Conservation (phyloP, 179 eudicot genomes). For the Vitellaria paradoxa region DNA sequence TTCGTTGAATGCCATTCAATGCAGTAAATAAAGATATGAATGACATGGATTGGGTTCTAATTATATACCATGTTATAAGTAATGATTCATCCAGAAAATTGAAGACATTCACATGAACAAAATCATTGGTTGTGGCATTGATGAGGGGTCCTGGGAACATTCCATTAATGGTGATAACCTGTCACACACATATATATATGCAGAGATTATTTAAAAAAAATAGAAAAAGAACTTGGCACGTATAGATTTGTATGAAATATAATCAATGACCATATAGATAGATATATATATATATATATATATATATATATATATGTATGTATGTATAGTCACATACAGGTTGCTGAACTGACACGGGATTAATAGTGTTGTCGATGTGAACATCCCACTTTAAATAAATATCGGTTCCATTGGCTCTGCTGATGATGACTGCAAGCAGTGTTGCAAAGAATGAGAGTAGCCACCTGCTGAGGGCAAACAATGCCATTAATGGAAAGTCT, state of each 20-base stretch:
- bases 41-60: too few relatives aligned
- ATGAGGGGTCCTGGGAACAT: slow-evolving; percentile 78
- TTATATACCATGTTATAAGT: slow-evolving; percentile 42
- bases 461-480: background rate
- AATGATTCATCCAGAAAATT: slow-evolving; percentile 68
- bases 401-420: slow-evolving; percentile 11
- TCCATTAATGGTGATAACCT: slow-evolving; percentile 81
- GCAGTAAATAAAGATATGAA: too few relatives aligned
- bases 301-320: too few relatives aligned
- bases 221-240: background rate
- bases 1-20: too few relatives aligned
- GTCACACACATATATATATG: background rate
- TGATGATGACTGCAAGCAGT: background rate
- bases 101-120: slow-evolving; percentile 61
- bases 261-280: too few relatives aligned
- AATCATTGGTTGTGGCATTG: slow-evolving; percentile 67
- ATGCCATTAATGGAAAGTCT: slow-evolving; percentile 14
- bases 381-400: slow-evolving; percentile 29
- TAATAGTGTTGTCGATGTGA: slow-evolving; percentile 14
- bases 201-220: background rate
- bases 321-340: slow-evolving; percentile 20
- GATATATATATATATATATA: too few relatives aligned
- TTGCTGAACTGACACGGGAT: slow-evolving; percentile 11
- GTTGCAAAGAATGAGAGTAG: background rate
- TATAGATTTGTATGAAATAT: background rate